These are phyloP conservation scores for Colletotrichum sublineola DNA, from an alignment of 2,329 filamentous ascomycete genomes.

Conservation along the genomic window DNA sequence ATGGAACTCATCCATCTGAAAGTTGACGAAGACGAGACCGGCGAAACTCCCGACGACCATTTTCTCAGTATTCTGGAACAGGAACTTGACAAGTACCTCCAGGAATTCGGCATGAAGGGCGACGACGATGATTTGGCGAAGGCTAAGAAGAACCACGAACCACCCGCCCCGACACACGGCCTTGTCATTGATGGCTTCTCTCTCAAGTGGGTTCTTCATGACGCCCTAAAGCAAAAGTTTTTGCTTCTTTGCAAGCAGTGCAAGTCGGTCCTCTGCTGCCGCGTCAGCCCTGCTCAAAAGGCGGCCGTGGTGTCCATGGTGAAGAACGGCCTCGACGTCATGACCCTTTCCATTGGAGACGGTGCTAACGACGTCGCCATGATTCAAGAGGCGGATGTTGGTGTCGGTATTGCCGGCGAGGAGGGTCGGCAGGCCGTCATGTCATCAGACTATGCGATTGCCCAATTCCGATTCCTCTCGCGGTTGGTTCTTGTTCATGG, in stretches of 20 bases:
- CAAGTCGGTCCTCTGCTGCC: conserved; percentile 95
- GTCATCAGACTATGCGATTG: conserved; percentile 96
- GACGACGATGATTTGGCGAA: conserved; percentile 85
- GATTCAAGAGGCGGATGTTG: conserved; percentile 98
- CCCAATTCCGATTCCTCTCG: conserved; percentile 90
- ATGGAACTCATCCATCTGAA: conserved; percentile 97
- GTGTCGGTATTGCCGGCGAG: conserved; percentile 93
- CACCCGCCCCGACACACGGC: conserved; percentile 89
- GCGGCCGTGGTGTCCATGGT: conserved; percentile 97
- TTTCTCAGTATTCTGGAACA: conserved; percentile 72
- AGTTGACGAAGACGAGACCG: conserved; percentile 78
- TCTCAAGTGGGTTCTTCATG: conserved; percentile 87
- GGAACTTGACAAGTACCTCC: conserved; percentile 81
- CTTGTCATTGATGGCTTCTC: conserved; percentile 96
- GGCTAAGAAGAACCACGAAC: conserved; percentile 86
- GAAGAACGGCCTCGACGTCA: conserved; percentile 93
- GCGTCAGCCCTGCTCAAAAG: conserved; percentile 97
- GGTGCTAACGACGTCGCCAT: conserved; percentile 97
- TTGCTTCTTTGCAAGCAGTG: conserved; percentile 96
- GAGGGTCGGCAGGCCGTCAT: conserved; percentile 94
- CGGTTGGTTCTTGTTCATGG: conserved; percentile 90
- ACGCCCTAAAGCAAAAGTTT: conserved; percentile 90
- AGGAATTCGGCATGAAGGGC: conserved; percentile 82
- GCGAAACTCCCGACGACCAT: conserved; percentile 60
- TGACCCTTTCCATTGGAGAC: conserved; percentile 94